phyloP scores from a whole-genome alignment of 106 monocot species.

The Gastrodia elata region DNA sequence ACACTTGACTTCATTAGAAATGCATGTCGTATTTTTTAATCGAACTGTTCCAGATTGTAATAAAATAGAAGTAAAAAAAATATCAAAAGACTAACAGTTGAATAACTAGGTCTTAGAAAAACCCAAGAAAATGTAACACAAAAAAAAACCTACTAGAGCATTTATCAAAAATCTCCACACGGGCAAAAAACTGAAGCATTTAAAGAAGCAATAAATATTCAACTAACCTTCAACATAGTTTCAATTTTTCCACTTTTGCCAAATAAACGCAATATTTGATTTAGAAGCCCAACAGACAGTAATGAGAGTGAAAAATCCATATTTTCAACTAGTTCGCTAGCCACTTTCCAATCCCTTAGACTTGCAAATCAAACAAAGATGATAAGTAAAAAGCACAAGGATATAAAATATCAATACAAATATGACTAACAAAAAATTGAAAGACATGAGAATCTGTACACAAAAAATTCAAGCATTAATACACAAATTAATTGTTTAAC shows the following conservation, averaged over 20 bases:
- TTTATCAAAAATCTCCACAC: background rate
- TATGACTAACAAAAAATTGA: background rate
- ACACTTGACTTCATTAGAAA: no score
- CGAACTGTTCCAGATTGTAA: no score
- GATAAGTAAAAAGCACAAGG: slow-evolving; percentile 3
- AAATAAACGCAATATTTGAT: slow-evolving; percentile 72
- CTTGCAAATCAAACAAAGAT: slow-evolving; percentile 21
- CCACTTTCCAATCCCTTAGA: slow-evolving; percentile 76
- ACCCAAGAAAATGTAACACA: background rate
- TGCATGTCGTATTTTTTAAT: no score
- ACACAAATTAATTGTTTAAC: background rate
- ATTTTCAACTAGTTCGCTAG: slow-evolving; percentile 46
- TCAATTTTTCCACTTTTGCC: slow-evolving; percentile 89
- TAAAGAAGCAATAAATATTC: background rate
- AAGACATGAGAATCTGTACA: background rate
- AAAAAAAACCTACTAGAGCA: background rate
- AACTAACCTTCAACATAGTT: slow-evolving; percentile 86
- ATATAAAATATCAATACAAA: background rate
- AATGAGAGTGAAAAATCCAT: slow-evolving; percentile 57
- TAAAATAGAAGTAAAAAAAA: no score
- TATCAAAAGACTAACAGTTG: background rate
- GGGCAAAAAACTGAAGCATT: background rate
- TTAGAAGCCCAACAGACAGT: slow-evolving; percentile 61
- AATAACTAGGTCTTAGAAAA: background rate
- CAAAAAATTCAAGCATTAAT: background rate